phyloP scores from a whole-genome alignment of 2,329 filamentous ascomycete species.

The Cladosporium austrohemisphaericum region DNA sequence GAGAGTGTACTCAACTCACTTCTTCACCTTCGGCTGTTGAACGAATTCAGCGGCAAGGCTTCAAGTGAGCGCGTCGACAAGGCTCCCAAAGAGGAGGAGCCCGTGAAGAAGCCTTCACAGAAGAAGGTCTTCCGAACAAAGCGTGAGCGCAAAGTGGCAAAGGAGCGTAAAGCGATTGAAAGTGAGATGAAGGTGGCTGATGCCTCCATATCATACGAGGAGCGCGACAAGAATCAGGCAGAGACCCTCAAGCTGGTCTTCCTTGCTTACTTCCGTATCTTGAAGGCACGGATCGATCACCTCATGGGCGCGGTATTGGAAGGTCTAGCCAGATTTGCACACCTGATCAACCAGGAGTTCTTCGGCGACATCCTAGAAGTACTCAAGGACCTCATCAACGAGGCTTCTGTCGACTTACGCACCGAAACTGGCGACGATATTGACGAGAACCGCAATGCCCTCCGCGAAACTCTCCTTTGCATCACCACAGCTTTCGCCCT shows the following conservation, averaged over 20 bases:
- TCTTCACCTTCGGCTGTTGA: conserved; percentile 79
- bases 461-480: conserved; percentile 84
- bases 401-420: conserved; percentile 53
- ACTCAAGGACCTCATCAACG: conserved; percentile 82
- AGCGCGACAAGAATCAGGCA: conserved; percentile 87
- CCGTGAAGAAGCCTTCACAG: conserved; percentile 59
- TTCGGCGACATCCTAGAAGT: conserved; percentile 95
- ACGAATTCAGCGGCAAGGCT: conserved; percentile 80
- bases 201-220: conserved; percentile 84
- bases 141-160: conserved; percentile 73
- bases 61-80: conserved; percentile 74
- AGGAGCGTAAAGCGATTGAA: conserved; percentile 81
- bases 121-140: conserved; percentile 88
- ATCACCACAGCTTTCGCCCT: conserved; percentile 96
- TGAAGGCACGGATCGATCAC: conserved; percentile 75
- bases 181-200: conserved; percentile 94
- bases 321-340: conserved; percentile 87
- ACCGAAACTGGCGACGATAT: conserved; percentile 43
- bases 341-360: conserved; percentile 98
- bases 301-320: conserved; percentile 97
- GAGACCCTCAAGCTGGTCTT: conserved; percentile 97
- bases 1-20: conserved; percentile 88
- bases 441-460: conserved; percentile 62
- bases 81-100: conserved; percentile 44
- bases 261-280: conserved; percentile 86